These are phyloP conservation scores for Gaultheria prostrata DNA, from an alignment of 148 eudicot species.

Conservation along the genomic window DNA sequence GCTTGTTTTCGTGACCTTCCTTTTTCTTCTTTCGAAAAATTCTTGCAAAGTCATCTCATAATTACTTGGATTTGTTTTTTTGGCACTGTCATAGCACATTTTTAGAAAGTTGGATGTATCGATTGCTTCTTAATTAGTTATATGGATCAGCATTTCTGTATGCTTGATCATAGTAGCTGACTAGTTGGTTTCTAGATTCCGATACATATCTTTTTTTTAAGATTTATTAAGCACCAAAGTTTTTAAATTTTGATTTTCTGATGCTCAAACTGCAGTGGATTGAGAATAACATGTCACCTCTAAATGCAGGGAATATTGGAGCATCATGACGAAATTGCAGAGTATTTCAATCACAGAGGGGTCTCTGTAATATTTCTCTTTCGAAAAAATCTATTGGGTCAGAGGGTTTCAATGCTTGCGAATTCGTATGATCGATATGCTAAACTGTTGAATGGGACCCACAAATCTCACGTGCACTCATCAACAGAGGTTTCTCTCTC, in stretches of 20 bases:
- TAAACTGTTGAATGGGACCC: constrained; percentile 77
- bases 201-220: neutral
- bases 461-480: constrained; percentile 92
- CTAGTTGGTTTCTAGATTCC: neutral
- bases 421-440: constrained; percentile 77
- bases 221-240: neutral
- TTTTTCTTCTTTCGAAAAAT: neutral
- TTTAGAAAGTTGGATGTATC: neutral
- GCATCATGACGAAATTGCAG: constrained; percentile 59
- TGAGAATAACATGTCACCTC: constrained; percentile 3
- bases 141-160: neutral
- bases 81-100: neutral
- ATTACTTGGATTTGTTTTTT: constrained; percentile 9
- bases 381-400: constrained; percentile 77
- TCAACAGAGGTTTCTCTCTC: constrained; percentile 57
- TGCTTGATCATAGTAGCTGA: neutral
- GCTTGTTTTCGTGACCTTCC: neutral
- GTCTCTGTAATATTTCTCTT: constrained; percentile 78
- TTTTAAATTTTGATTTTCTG: neutral
- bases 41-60: neutral
- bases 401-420: constrained; percentile 87
- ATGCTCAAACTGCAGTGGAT: neutral
- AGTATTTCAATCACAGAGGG: constrained; percentile 67
- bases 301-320: constrained; percentile 66
- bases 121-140: neutral